Base-by-base conservation (phyloP, 2,329 filamentous ascomycete genomes). In the Aspergillus flavus region DNA sequence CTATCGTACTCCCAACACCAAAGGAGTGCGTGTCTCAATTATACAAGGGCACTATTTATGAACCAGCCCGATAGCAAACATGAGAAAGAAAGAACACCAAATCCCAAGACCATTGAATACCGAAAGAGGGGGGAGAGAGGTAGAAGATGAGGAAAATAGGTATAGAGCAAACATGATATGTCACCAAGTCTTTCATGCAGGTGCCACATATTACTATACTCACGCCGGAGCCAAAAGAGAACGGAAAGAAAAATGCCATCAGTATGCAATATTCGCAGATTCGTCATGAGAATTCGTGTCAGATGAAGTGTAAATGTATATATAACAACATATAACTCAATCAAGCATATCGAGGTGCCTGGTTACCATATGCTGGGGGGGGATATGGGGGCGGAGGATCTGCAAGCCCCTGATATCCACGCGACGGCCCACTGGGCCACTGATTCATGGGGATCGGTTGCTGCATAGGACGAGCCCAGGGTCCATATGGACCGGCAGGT, bases 261-360 rank as follows among this genome's bases (percentile, higher is more conserved):
- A 39, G n/a, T 26, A 39, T 55, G 52, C 52, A 36, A 55, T 55
- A 16, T n/a, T 7, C 23, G n/a, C 28, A 58, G 55, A n/a, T 39
- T 58, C 54, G 26, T 61, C 23, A 61, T 61, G 58, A 43, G 48
- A 30, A 57, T 34, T 63, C 53, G 45, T 61, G 21, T 61, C 23
- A 53, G 32, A 28, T 61, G 50, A 50, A 61, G 50, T 30, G 52
- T 43, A 64, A 63, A 57, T 57, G 46, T 2, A 26, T 55, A 55
- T 55, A 55, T 55, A 39, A 39, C 32, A 55, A 36, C 50, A 36
- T 23, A 54, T 39, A 11, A 32, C 26, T 30, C 26, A 64, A 65
- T 71, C 65, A 76, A 34, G 68, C 69, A 64, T 75, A 76, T 48
- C 71, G 72, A 26, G 61, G 61, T 36, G 52, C 52, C 21, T 28